A percentile compares a stretch with the other conserved stretches of the same genome.
Evolutionary conservation across 208 protist genomes (phyloP).

Genomic region (Leptomonas seymouri): DNA sequence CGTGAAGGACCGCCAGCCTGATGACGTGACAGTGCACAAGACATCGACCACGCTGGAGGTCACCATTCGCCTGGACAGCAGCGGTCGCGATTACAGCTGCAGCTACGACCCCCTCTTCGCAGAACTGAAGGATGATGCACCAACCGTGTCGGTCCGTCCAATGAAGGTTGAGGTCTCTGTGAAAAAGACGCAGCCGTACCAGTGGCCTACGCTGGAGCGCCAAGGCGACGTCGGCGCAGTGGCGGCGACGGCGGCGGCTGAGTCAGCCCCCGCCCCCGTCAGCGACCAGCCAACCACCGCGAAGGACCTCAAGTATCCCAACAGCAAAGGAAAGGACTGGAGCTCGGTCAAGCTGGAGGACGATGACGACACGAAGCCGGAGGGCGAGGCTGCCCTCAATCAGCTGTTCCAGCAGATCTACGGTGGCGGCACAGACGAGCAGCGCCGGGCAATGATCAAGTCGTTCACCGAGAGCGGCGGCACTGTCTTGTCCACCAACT

Average conservation of each 20-base stretch:
- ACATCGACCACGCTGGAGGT: constrained; percentile 48
- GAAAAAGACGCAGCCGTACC: constrained; percentile 51
- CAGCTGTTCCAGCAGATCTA: constrained; percentile 95
- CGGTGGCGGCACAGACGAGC: constrained; percentile 87
- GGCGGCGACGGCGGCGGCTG: constrained; percentile 4
- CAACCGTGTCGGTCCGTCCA: constrained; percentile 54
- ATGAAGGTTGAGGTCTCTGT: constrained; percentile 89
- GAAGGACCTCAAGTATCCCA: constrained; percentile 75
- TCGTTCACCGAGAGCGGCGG: constrained; percentile 95
- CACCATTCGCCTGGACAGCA: constrained; percentile 59
- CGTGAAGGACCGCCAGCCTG: constrained; percentile 65
- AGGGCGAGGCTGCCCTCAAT: constrained; percentile 92
- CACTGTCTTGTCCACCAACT: constrained; percentile 97
- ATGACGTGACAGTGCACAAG: constrained; percentile 60
- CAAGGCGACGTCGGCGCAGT: constrained; percentile 8
- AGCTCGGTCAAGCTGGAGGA: constrained; percentile 71
- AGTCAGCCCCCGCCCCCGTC: constrained; percentile 2
- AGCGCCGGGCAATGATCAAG: constrained; percentile 95
- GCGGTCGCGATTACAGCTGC: constrained; percentile 75
- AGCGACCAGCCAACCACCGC: constrained; percentile 29
- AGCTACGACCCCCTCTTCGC: constrained; percentile 70
- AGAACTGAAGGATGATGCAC: constrained; percentile 28
- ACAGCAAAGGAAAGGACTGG: constrained; percentile 89
- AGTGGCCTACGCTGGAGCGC: constrained; percentile 81
- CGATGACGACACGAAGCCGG: constrained; percentile 85